Base-by-base conservation (phyloP, 75 land plant species). In the Ceratopteris richardii region DNA sequence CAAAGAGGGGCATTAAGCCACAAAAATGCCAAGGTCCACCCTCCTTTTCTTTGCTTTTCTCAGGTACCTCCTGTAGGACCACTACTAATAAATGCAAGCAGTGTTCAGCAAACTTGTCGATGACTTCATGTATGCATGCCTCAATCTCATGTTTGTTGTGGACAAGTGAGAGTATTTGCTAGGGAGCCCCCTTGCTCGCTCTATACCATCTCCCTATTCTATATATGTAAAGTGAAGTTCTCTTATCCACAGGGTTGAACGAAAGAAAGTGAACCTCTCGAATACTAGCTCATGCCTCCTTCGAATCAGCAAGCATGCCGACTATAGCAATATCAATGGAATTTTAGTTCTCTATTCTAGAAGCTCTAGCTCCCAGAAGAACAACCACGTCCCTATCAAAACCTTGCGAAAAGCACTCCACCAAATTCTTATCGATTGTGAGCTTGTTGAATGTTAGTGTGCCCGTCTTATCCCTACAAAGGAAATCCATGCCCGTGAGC, bases 401-500 rank as follows among this genome's bases (percentile, higher is more conserved):
- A 23, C 57, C 75, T 66, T 72, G 58, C 0, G 75, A 51, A 33
- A n/a, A n/a, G n/a, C n/a, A n/a, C n/a, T n/a, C n/a, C n/a, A n/a
- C n/a, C n/a, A n/a, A n/a, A n/a, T n/a, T n/a, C n/a, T n/a, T n/a
- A n/a, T n/a, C n/a, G n/a, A n/a, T n/a, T n/a, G n/a, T n/a, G n/a
- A n/a, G n/a, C n/a, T n/a, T n/a, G n/a, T n/a, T n/a, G n/a, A n/a
- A n/a, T n/a, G n/a, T n/a, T n/a, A n/a, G n/a, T n/a, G n/a, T n/a
- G n/a, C n/a, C n/a, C n/a, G 94, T 88, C 64, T 88, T 88, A 54
- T 88, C 94, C 74, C 94, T 88, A 52, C 94, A 88, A 0, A 88
- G 69, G 4, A 88, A 88, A 57, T 88, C 89, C 94, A 88, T 88
- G 29, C 85, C 90, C 20, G 94, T 89, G 81, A 88, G 71, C 62